phyloP scores from a whole-genome alignment of 169 alveolate species.

The Cryptosporidium ubiquitum region DNA sequence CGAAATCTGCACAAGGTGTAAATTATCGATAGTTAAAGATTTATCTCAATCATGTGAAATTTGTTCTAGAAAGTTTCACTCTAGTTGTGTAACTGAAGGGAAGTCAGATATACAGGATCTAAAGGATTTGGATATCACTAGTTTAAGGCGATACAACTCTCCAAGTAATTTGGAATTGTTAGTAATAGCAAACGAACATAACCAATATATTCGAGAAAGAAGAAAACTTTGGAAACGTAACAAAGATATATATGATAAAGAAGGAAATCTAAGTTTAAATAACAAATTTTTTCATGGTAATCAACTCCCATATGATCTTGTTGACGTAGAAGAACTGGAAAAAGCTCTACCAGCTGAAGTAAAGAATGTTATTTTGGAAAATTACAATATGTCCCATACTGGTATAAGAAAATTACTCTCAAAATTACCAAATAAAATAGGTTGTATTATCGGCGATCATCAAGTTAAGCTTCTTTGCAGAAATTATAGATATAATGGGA shows the following conservation, averaged over 20 bases:
- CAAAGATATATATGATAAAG: not conserved
- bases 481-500: slow-evolving; percentile 39
- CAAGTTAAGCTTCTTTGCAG: slow-evolving; percentile 54
- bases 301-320: slow-evolving; percentile 35
- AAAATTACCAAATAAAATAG: slow-evolving; percentile 46
- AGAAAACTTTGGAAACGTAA: not conserved
- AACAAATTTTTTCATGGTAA: not conserved
- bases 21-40: not conserved
- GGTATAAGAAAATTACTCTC: slow-evolving; percentile 26
- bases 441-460: slow-evolving; percentile 24
- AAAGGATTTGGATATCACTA: slow-evolving; percentile 7
- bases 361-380: slow-evolving; percentile 32
- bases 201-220: slow-evolving; percentile 14
- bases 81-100: slow-evolving; percentile 1
- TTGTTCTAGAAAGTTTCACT: slow-evolving; percentile 13
- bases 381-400: slow-evolving; percentile 44
- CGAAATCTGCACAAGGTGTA: slow-evolving; percentile 21
- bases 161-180: slow-evolving; percentile 13
- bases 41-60: not conserved
- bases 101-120: slow-evolving; percentile 25
- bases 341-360: slow-evolving; percentile 31
- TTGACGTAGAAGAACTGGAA: slow-evolving; percentile 52
- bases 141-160: not conserved
- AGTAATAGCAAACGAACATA: slow-evolving; percentile 17
- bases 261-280: not conserved